These are phyloP conservation scores for Gloeostereum incarnatum DNA, from an alignment of 768 basidiomycete genomes.

Conservation along the genomic window DNA sequence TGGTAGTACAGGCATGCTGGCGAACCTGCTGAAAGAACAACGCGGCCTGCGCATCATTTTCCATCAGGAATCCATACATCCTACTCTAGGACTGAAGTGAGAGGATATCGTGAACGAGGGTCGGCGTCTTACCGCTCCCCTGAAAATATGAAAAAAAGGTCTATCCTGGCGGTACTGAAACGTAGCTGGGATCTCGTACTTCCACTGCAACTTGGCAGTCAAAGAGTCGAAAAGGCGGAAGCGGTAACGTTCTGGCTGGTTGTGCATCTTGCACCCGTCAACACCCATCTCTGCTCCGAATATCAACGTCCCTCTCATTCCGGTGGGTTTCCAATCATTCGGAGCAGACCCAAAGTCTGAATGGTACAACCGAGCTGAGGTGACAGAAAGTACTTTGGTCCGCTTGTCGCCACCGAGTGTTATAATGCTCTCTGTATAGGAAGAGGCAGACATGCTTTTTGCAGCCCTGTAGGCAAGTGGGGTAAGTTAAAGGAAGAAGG, in stretches of 20 bases:
- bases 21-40: conserved; percentile 28
- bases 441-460: too few species aligned
- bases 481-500: too few species aligned
- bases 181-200: neutral
- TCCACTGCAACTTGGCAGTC: neutral
- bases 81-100: conserved; percentile 26
- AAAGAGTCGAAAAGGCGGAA: neutral
- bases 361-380: conserved; percentile 1
- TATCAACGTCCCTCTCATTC: neutral
- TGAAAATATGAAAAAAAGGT: conserved; percentile 89
- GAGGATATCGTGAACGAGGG: neutral
- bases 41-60: conserved; percentile 38
- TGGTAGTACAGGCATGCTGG: conserved; percentile 13
- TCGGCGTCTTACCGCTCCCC: conserved; percentile 58
- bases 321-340: neutral
- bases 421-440: too few species aligned
- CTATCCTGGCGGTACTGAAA: conserved; percentile 63
- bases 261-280: neutral
- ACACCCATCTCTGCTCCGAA: neutral
- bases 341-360: neutral
- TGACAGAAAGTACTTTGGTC: too few species aligned
- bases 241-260: neutral
- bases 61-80: conserved; percentile 42
- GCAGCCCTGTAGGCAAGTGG: too few species aligned
- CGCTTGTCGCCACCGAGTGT: too few species aligned